These are phyloP conservation scores for Incumbomyces lentus DNA, from an alignment of 2,329 filamentous ascomycete species.

Conservation along the genomic window DNA sequence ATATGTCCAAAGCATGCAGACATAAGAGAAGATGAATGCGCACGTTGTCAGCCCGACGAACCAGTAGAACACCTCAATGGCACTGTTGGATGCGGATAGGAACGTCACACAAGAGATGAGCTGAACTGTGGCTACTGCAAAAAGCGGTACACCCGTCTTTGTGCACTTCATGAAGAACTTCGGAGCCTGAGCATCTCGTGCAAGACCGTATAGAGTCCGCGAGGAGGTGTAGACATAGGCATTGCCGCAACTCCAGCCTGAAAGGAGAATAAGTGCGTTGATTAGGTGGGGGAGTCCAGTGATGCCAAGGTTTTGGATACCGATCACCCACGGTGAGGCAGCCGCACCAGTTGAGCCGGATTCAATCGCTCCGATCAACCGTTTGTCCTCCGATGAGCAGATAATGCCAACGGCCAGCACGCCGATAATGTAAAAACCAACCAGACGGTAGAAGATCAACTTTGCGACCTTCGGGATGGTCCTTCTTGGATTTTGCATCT, in stretches of 20 bases:
- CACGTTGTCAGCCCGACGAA: slow-evolving; percentile 49
- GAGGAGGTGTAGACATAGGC: slow-evolving; percentile 49
- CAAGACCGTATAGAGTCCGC: slow-evolving; percentile 39
- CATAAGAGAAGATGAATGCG: slow-evolving; percentile 50
- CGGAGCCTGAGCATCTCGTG: slow-evolving; percentile 42
- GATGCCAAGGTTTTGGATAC: slow-evolving; percentile 50
- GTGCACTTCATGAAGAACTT: slow-evolving; percentile 49
- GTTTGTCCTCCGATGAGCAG: slow-evolving; percentile 53
- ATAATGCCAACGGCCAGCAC: slow-evolving; percentile 59
- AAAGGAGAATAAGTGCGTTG: slow-evolving; percentile 63
- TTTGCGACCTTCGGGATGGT: slow-evolving; percentile 64
- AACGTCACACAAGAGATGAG: slow-evolving; percentile 60
- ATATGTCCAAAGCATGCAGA: slow-evolving; percentile 58
- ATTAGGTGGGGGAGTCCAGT: slow-evolving; percentile 61
- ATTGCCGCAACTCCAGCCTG: slow-evolving; percentile 60
- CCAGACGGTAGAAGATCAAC: slow-evolving; percentile 66
- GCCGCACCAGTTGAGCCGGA: slow-evolving; percentile 52
- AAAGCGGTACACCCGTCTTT: slow-evolving; percentile 45
- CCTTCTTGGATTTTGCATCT: slow-evolving; percentile 58
- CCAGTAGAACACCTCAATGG: slow-evolving; percentile 59
- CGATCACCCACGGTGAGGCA: slow-evolving; percentile 63
- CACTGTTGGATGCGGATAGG: slow-evolving; percentile 53
- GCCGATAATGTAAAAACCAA: slow-evolving; percentile 64
- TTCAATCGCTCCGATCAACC: slow-evolving; percentile 49
- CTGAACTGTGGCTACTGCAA: slow-evolving; percentile 55